phyloP scores from a whole-genome alignment of 495 filamentous ascomycete species.

The Xylaria castorea region DNA sequence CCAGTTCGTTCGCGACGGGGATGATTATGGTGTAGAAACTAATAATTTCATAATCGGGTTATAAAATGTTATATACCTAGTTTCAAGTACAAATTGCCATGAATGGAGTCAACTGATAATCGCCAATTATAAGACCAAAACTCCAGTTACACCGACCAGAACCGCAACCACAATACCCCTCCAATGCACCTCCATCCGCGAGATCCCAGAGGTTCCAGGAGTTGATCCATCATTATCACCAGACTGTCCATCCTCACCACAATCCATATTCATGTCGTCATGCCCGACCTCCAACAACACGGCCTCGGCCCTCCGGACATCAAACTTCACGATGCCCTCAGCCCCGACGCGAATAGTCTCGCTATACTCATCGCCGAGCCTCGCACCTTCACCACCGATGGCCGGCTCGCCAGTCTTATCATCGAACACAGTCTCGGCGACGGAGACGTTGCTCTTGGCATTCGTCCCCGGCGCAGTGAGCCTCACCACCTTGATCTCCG shows the following conservation, averaged over 20 bases:
- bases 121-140: neutral
- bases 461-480: constrained; percentile 40
- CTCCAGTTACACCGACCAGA: neutral
- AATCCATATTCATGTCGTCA: neutral
- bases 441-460: constrained; percentile 37
- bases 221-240: neutral
- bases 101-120: neutral
- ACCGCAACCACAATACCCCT: neutral
- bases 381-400: constrained; percentile 21
- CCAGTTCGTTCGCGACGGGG: no score
- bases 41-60: no score
- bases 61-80: no score
- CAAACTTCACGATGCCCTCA: constrained; percentile 27
- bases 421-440: constrained; percentile 36
- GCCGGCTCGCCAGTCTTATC: constrained; percentile 29
- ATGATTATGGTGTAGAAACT: no score
- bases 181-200: neutral
- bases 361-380: constrained; percentile 19
- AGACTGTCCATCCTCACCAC: neutral
- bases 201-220: neutral
- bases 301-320: constrained; percentile 33
- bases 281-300: constrained; percentile 34
- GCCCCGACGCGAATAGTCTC: constrained; percentile 27
- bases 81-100: no score
- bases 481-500: constrained; percentile 23